Evolutionary conservation across 371 early-diverging fungal genomes (phyloP).

Genomic region (Enterospora canceri): DNA sequence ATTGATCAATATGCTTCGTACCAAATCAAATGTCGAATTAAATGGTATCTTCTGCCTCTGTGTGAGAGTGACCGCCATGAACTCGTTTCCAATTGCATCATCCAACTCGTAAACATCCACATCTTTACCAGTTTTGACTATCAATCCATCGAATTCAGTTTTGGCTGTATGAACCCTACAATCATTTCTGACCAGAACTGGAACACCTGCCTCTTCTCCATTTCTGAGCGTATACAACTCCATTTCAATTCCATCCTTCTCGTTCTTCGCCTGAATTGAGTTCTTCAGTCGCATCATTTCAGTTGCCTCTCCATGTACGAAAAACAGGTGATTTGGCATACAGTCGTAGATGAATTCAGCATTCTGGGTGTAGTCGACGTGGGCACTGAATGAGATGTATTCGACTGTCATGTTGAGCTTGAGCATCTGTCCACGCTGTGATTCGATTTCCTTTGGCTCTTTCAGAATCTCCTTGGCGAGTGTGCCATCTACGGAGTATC

Average conservation of each 20-base stretch:
- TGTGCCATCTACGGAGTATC: constrained; percentile 97
- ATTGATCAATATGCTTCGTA: constrained; percentile 36
- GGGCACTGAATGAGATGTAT: constrained; percentile 95
- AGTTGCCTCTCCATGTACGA: constrained; percentile 96
- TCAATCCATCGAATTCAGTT: constrained; percentile 36
- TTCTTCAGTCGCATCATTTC: constrained; percentile 86
- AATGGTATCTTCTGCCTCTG: constrained; percentile 44
- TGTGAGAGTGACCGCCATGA: constrained; percentile 20
- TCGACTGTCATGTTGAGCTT: constrained; percentile 77
- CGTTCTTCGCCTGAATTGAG: constrained; percentile 70
- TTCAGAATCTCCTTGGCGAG: constrained; percentile 81
- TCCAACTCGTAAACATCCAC: constrained; percentile 21
- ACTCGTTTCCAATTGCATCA: constrained; percentile 8
- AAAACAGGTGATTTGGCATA: constrained; percentile 76
- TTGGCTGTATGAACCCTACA: constrained; percentile 27
- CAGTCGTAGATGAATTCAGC: constrained; percentile 89
- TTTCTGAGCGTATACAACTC: constrained; percentile 76
- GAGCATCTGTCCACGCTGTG: constrained; percentile 73
- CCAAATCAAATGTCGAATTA: constrained; percentile 20
- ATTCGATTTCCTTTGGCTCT: constrained; percentile 74
- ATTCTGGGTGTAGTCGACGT: constrained; percentile 96
- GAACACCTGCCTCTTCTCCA: constrained; percentile 74
- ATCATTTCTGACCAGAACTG: constrained; percentile 62
- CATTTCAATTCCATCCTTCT: constrained; percentile 66
- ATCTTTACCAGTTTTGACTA: constrained; percentile 12